phyloP scores from a whole-genome alignment of 768 basidiomycete genomes.

The Albatrellus ellisii region DNA sequence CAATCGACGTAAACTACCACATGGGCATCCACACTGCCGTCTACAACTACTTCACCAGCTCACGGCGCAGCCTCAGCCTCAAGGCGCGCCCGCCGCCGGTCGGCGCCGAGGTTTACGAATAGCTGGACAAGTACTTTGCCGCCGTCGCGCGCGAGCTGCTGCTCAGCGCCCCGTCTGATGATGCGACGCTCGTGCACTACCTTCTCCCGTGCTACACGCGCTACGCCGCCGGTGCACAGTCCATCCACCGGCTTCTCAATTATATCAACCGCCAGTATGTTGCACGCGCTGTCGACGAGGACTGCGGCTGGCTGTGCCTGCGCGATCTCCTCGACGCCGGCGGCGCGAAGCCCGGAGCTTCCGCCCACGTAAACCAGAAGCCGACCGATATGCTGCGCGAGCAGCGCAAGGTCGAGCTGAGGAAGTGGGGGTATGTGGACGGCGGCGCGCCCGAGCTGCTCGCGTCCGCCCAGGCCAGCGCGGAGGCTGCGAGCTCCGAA shows the following conservation, averaged over 20 bases:
- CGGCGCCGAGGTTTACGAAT: slow-evolving; percentile 50
- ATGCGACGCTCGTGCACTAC: slow-evolving; percentile 52
- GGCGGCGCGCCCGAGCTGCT: slow-evolving; percentile 34
- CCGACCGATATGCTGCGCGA: slow-evolving; percentile 46
- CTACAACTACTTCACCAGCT: slow-evolving; percentile 55
- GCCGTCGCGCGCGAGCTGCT: slow-evolving; percentile 47
- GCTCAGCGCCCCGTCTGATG: slow-evolving; percentile 53
- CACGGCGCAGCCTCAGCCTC: neutral
- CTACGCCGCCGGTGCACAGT: slow-evolving; percentile 51
- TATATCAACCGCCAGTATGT: slow-evolving; percentile 64
- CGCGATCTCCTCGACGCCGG: slow-evolving; percentile 51
- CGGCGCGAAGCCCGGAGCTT: too few relatives aligned
- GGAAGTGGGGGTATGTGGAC: slow-evolving; percentile 56
- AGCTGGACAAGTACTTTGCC: slow-evolving; percentile 59
- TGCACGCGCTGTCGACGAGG: slow-evolving; percentile 66
- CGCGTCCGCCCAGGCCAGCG: slow-evolving; percentile 50
- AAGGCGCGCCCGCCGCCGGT: slow-evolving; percentile 6
- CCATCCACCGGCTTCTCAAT: slow-evolving; percentile 61
- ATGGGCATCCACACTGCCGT: slow-evolving; percentile 72
- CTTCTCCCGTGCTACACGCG: slow-evolving; percentile 61
- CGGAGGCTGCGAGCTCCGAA: slow-evolving; percentile 56
- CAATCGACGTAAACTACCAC: slow-evolving; percentile 60
- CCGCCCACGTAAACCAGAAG: slow-evolving; percentile 36
- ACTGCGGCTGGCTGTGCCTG: slow-evolving; percentile 63
- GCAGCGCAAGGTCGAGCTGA: slow-evolving; percentile 46